A percentile compares a stretch with the other conserved stretches of the same genome.
Evolutionary conservation across 305 asterid species (phyloP).

Genomic region (Stenogyne calaminthoides): DNA sequence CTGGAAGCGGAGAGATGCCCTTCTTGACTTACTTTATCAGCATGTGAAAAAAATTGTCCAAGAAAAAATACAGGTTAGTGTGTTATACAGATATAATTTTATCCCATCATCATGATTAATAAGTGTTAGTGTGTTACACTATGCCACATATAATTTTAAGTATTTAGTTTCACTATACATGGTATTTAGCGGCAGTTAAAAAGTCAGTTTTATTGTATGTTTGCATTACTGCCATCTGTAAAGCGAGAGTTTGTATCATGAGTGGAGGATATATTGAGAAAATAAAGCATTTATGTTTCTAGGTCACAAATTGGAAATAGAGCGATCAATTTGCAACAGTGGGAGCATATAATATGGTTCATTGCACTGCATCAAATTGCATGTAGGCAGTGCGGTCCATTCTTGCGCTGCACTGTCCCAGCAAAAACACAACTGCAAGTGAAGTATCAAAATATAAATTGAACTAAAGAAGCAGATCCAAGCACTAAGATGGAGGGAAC

Average conservation of each 20-base stretch:
- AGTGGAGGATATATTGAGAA: not conserved
- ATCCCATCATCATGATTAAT: constrained; percentile 4
- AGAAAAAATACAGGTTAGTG: constrained; percentile 59
- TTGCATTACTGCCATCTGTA: constrained; percentile 1
- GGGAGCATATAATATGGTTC: constrained; percentile 22
- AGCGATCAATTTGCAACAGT: not conserved
- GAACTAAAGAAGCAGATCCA: not conserved
- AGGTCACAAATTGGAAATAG: not conserved
- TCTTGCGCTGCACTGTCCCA: constrained; percentile 19
- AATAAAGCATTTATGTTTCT: not conserved
- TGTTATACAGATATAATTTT: constrained; percentile 16
- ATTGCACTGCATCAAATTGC: constrained; percentile 8
- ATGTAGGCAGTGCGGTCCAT: not conserved
- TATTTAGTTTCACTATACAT: not conserved
- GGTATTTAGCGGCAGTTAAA: not conserved
- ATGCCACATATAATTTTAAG: not conserved
- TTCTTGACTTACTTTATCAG: constrained; percentile 77
- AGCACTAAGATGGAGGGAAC: constrained; percentile 15
- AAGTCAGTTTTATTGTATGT: not conserved
- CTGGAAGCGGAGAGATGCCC: constrained; percentile 74
- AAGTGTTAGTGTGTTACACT: not conserved
- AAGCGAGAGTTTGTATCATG: not conserved
- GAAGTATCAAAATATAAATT: constrained; percentile 3
- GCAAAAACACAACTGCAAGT: not conserved
- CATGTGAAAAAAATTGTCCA: constrained; percentile 60